A percentile compares a stretch with the other conserved stretches of the same genome.
phyloP scores from a whole-genome alignment of 352 stramenopile genomes.

The Blastocystis sp. region DNA sequence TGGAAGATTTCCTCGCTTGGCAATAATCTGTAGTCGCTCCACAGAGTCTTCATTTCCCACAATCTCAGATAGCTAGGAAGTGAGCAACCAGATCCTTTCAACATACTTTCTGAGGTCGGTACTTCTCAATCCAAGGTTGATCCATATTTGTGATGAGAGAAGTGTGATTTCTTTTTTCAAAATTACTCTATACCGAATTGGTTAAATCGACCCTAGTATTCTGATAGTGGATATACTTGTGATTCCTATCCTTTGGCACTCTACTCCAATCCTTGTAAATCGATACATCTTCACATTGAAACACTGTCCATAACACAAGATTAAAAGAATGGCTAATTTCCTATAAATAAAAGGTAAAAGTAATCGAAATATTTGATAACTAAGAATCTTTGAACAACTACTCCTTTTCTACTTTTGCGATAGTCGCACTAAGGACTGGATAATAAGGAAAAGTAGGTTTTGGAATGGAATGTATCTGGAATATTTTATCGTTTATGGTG shows the following conservation, averaged over 20 bases:
- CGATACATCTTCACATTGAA: no score
- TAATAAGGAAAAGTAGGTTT: neutral
- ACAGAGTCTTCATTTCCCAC: conserved; percentile 97
- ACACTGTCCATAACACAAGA: no score
- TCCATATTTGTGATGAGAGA: conserved; percentile 56
- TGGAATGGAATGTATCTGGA: neutral
- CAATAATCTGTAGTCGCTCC: conserved; percentile 88
- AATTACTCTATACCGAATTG: no score
- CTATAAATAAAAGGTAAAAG: no score
- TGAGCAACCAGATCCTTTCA: neutral
- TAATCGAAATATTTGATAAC: neutral
- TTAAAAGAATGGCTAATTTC: no score
- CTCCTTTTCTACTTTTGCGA: neutral
- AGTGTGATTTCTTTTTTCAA: no score
- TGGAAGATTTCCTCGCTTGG: conserved; percentile 91
- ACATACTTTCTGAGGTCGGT: conserved; percentile 80
- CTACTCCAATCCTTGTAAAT: no score
- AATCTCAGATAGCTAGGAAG: conserved; percentile 81
- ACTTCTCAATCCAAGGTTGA: conserved; percentile 96
- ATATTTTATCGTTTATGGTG: neutral
- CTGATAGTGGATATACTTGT: no score
- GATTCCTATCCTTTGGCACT: no score
- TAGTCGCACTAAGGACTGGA: neutral
- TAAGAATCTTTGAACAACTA: neutral
- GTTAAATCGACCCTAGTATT: no score